Conservation (phyloP, 2,329 filamentous ascomycete genomes). For the Pseudogymnoascus sp. region DNA sequence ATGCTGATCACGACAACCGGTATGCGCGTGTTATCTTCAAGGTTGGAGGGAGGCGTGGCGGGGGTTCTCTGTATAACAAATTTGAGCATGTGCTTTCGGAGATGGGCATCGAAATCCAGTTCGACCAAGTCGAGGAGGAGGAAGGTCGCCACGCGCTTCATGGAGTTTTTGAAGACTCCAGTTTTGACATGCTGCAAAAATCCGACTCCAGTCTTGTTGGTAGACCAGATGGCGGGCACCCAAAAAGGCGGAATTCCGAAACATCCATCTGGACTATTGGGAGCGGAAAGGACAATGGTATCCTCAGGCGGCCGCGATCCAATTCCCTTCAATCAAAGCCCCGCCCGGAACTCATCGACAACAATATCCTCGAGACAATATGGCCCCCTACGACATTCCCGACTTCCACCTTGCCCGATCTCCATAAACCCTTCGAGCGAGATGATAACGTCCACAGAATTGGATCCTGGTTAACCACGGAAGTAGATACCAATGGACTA, state of each 20-base stretch:
- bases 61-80: slow-evolving; percentile 54
- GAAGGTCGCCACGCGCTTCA: slow-evolving; percentile 6
- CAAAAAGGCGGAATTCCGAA: slow-evolving; percentile 27
- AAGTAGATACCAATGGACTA: neutral
- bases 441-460: neutral
- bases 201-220: neutral
- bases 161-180: neutral
- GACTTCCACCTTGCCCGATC: neutral
- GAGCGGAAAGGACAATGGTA: slow-evolving; percentile 12
- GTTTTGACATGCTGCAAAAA: neutral
- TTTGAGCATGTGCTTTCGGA: slow-evolving; percentile 60
- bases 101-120: slow-evolving; percentile 65
- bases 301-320: slow-evolving; percentile 20
- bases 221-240: slow-evolving; percentile 10
- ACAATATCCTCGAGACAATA: neutral
- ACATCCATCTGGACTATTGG: slow-evolving; percentile 24
- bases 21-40: slow-evolving; percentile 73
- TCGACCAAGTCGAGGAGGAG: slow-evolving; percentile 36
- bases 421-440: neutral
- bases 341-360: neutral
- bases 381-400: neutral
- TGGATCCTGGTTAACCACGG: slow-evolving; percentile 5
- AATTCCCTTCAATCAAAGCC: slow-evolving; percentile 14
- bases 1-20: slow-evolving; percentile 65
- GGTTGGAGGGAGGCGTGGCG: slow-evolving; percentile 57